Conservation (phyloP, 768 basidiomycete genomes). For the Pisolithus microcarpus region DNA sequence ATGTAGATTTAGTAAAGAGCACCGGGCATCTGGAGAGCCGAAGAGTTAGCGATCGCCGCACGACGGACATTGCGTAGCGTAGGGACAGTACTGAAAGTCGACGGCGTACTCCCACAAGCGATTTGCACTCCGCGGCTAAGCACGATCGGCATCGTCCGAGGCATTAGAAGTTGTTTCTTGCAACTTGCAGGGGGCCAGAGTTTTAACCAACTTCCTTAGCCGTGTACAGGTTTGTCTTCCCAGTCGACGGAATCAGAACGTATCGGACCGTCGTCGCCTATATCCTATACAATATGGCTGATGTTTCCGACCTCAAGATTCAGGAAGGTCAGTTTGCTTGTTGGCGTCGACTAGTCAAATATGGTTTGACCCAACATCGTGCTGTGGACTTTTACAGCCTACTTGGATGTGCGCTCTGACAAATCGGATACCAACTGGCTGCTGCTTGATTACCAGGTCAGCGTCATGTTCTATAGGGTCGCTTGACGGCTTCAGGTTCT, state of each 20-base stretch:
- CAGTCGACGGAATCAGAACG: background rate
- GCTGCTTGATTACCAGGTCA: slow-evolving; percentile 80
- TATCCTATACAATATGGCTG: slow-evolving; percentile 50
- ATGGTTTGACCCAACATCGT: slow-evolving; percentile 13
- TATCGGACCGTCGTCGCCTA: background rate
- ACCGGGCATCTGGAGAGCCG: background rate
- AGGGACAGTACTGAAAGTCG: background rate
- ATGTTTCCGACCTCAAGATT: slow-evolving; percentile 69
- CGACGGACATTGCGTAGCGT: background rate
- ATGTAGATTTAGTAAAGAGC: slow-evolving; percentile 2
- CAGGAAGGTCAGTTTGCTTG: slow-evolving; percentile 48
- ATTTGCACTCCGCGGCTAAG: background rate
- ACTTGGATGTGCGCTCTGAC: slow-evolving; percentile 79
- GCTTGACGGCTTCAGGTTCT: slow-evolving; percentile 13
- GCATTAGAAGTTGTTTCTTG: too few species aligned
- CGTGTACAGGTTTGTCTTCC: background rate
- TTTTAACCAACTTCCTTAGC: too few species aligned
- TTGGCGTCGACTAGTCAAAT: slow-evolving; percentile 1
- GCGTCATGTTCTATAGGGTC: slow-evolving; percentile 12
- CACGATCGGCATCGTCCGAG: background rate
- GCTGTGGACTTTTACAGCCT: slow-evolving; percentile 47
- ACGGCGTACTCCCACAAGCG: background rate
- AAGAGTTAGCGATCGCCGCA: background rate
- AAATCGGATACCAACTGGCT: slow-evolving; percentile 88
- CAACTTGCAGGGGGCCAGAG: too few species aligned